phyloP scores from a whole-genome alignment of 306 rosid species.

The Lagenaria siceraria region DNA sequence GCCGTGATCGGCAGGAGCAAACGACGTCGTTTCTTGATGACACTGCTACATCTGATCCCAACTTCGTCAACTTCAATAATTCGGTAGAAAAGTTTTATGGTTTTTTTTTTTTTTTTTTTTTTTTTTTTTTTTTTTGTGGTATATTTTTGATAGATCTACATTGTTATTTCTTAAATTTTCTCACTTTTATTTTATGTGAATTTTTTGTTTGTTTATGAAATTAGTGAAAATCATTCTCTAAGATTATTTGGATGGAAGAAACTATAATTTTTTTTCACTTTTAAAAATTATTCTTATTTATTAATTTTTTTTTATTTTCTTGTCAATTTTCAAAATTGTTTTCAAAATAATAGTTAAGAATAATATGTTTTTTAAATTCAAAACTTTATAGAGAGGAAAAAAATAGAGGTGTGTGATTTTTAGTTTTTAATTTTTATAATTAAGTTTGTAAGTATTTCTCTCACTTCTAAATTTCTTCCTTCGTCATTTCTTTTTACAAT shows the following conservation, averaged over 20 bases:
- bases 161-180: background rate
- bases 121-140: background rate
- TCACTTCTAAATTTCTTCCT: too few species aligned
- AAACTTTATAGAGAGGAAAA: too few species aligned
- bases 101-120: background rate
- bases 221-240: background rate
- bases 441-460: too few species aligned
- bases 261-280: background rate
- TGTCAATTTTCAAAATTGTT: background rate
- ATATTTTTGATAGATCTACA: background rate
- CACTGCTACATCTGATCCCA: constrained; percentile 68
- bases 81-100: constrained; percentile 19
- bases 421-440: too few species aligned
- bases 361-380: background rate
- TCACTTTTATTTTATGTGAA: background rate
- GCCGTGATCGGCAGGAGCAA: constrained; percentile 8
- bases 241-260: background rate
- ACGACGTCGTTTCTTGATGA: constrained; percentile 51
- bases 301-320: background rate
- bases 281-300: background rate
- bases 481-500: too few species aligned
- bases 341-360: background rate
- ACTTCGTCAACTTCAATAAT: constrained; percentile 28
- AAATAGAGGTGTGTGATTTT: too few species aligned
- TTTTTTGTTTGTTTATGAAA: background rate